Evolutionary conservation across 768 basidiomycete genomes (phyloP).

Genomic region (Trametes villosa): DNA sequence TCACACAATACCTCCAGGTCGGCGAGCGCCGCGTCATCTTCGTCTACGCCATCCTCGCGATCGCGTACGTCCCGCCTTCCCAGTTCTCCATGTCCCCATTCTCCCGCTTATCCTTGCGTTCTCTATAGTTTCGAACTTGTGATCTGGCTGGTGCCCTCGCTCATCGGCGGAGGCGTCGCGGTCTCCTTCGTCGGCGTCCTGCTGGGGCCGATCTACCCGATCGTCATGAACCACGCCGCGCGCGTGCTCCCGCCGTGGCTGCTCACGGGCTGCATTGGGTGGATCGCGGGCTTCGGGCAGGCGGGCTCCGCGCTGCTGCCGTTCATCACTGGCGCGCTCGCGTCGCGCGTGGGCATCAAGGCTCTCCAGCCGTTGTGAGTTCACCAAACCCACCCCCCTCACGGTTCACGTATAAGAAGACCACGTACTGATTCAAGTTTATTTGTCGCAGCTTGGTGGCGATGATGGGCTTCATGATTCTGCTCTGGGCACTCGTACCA

Average conservation of each 20-base stretch:
- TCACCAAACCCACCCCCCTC: neutral
- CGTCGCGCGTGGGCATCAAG: conserved; percentile 46
- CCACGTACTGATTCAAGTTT: too few relatives aligned
- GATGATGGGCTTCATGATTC: conserved; percentile 29
- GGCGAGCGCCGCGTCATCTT: conserved; percentile 43
- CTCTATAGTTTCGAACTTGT: conserved; percentile 54
- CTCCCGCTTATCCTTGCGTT: conserved; percentile 6
- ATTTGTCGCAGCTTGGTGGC: conserved; percentile 24
- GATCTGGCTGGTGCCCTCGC: conserved; percentile 59
- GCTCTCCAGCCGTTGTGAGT: conserved; percentile 55
- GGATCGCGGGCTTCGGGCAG: conserved; percentile 57
- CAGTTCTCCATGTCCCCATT: neutral
- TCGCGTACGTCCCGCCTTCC: conserved; percentile 36
- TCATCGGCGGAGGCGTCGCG: conserved; percentile 57
- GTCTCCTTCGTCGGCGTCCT: conserved; percentile 58
- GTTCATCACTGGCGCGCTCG: conserved; percentile 53
- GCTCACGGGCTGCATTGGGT: conserved; percentile 48
- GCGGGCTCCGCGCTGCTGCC: conserved; percentile 56
- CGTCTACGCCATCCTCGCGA: conserved; percentile 40
- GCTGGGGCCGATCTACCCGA: conserved; percentile 52
- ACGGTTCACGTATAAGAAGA: too few relatives aligned
- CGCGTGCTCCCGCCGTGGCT: conserved; percentile 50
- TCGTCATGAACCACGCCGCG: conserved; percentile 45
- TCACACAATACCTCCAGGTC: conserved; percentile 28
- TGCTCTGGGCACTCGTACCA: conserved; percentile 30